These are phyloP conservation scores for Sanguinoderma infundibulare DNA, from an alignment of 1,284 basidiomycete genomes.

Conservation along the genomic window DNA sequence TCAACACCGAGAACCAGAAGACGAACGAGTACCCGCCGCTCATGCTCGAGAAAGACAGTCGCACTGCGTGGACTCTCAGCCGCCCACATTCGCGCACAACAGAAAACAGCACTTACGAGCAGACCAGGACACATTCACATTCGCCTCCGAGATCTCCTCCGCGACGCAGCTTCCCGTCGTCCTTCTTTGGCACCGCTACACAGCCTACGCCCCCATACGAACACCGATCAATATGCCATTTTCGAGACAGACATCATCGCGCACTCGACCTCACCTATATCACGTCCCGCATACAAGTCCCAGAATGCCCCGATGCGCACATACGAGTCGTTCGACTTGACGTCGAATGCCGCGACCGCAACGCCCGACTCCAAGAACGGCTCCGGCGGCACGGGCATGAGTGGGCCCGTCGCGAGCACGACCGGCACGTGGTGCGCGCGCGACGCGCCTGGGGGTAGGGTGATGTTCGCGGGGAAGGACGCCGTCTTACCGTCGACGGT, in stretches of 20 bases:
- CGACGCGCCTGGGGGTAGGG: background rate
- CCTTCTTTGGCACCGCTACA: slow-evolving; percentile 28
- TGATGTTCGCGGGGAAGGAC: slow-evolving; percentile 14
- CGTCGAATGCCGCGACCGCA: slow-evolving; percentile 16
- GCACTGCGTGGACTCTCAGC: slow-evolving; percentile 24
- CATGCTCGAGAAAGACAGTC: slow-evolving; percentile 32
- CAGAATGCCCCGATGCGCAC: slow-evolving; percentile 18
- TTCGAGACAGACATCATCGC: no score
- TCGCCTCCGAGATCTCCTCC: slow-evolving; percentile 63
- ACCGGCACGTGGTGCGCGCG: slow-evolving; percentile 8
- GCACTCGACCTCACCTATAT: slow-evolving; percentile 20
- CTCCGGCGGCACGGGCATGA: slow-evolving; percentile 9
- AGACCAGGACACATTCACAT: slow-evolving; percentile 55
- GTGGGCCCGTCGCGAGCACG: slow-evolving; percentile 16
- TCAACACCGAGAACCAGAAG: slow-evolving; percentile 39
- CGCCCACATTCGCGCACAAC: background rate
- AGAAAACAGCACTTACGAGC: slow-evolving; percentile 36
- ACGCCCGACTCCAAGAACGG: slow-evolving; percentile 20
- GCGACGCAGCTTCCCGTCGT: slow-evolving; percentile 53
- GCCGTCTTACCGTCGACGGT: slow-evolving; percentile 4
- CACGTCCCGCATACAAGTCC: slow-evolving; percentile 14
- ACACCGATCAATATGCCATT: no score
- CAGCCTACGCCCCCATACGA: no score
- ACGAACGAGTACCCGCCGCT: slow-evolving; percentile 35
- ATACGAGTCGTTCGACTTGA: slow-evolving; percentile 16